A percentile compares a stretch with the other conserved stretches of the same genome.
Conservation (phyloP, 2,329 filamentous ascomycete genomes). For the Teratosphaeria epicoccoides region DNA sequence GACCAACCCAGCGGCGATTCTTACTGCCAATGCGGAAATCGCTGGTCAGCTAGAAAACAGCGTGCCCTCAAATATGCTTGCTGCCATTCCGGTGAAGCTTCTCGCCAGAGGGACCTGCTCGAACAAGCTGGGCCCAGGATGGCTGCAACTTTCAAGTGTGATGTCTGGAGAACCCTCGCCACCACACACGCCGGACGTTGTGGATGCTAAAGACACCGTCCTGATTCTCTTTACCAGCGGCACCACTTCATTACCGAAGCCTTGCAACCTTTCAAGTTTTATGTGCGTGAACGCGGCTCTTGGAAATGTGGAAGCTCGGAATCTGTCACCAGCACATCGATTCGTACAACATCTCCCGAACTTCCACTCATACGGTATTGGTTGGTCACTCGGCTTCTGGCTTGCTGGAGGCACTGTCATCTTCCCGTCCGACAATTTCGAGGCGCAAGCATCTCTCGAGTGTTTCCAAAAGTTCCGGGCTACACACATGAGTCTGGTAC, state of each 20-base stretch:
- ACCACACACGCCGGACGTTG: conserved; percentile 22
- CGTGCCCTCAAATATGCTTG: conserved; percentile 15
- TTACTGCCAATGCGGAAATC: conserved; percentile 17
- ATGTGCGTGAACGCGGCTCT: conserved; percentile 29
- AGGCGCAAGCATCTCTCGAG: conserved; percentile 23
- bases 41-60: conserved; percentile 20
- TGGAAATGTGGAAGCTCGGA: conserved; percentile 18
- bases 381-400: conserved; percentile 23
- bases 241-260: conserved; percentile 40
- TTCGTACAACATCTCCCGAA: conserved; percentile 23
- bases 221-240: conserved; percentile 42
- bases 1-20: conserved; percentile 19
- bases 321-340: conserved; percentile 18
- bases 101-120: conserved; percentile 12
- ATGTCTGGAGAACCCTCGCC: conserved; percentile 24
- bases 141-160: conserved; percentile 18
- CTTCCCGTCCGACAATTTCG: conserved; percentile 23
- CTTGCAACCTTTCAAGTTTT: conserved; percentile 32
- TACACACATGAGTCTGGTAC: conserved; percentile 25
- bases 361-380: conserved; percentile 24
- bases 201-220: conserved; percentile 22
- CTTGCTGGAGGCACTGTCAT: conserved; percentile 18
- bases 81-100: conserved; percentile 17
- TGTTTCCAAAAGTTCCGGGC: conserved; percentile 23
- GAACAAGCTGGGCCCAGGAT: conserved; percentile 11